These are phyloP conservation scores for Eutrema heterophyllum DNA, from an alignment of 345 rosid genomes.

Conservation along the genomic window DNA sequence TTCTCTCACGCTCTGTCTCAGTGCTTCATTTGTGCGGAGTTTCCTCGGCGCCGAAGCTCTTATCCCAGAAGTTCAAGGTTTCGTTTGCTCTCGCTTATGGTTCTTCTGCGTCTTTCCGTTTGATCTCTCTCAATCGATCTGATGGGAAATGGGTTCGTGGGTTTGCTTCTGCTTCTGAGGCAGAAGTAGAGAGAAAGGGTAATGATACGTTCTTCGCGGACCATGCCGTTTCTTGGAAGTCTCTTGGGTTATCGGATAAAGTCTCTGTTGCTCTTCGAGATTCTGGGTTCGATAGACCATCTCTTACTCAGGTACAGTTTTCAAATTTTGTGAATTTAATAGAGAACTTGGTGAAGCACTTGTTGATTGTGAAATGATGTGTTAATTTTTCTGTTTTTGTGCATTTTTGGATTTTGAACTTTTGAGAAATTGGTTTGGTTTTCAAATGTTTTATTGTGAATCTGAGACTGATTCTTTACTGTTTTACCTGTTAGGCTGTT, in stretches of 20 bases:
- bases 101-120: slow-evolving; percentile 27
- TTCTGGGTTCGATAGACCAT: slow-evolving; percentile 72
- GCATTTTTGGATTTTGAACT: background rate
- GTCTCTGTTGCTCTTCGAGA: slow-evolving; percentile 54
- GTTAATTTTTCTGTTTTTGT: too few species aligned
- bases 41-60: slow-evolving; percentile 38
- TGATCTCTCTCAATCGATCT: slow-evolving; percentile 34
- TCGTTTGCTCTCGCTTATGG: slow-evolving; percentile 30
- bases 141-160: slow-evolving; percentile 26
- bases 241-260: slow-evolving; percentile 69
- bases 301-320: slow-evolving; percentile 65
- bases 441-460: background rate
- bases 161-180: slow-evolving; percentile 34
- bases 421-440: background rate
- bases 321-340: background rate
- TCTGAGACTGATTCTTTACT: background rate
- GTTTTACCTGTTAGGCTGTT: slow-evolving; percentile 50
- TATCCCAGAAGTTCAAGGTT: slow-evolving; percentile 36
- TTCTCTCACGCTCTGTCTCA: slow-evolving; percentile 45
- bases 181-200: slow-evolving; percentile 27
- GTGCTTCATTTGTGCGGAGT: slow-evolving; percentile 36
- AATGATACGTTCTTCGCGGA: slow-evolving; percentile 59
- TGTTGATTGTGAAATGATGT: background rate
- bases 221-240: slow-evolving; percentile 66
- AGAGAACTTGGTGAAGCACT: background rate